These are phyloP conservation scores for Cyberlindnera veronae DNA, from an alignment of 805 yeast genomes.

Conservation along the genomic window DNA sequence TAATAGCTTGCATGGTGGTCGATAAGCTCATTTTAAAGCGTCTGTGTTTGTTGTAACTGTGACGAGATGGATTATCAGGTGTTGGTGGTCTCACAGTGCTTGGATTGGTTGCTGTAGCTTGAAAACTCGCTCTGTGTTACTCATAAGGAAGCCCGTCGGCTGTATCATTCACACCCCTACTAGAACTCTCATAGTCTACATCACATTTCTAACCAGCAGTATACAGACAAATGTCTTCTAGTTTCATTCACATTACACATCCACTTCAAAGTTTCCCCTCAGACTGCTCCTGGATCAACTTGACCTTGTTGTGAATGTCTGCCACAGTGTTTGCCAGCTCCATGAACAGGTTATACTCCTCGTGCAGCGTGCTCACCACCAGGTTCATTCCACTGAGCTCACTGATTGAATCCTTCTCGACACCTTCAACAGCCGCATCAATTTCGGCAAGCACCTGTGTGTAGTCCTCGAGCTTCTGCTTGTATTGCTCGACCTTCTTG, in stretches of 20 bases:
- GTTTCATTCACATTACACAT: not conserved
- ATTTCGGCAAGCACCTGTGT: constrained; percentile 45
- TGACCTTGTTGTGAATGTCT: constrained; percentile 57
- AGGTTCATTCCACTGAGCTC: constrained; percentile 41
- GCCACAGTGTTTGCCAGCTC: constrained; percentile 74
- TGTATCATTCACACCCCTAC: no score
- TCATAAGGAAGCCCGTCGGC: no score
- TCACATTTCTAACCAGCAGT: no score
- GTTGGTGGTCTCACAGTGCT: no score
- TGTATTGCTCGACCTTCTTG: constrained; percentile 35
- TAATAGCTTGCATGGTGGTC: no score
- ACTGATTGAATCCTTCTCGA: constrained; percentile 48
- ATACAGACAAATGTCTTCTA: not conserved
- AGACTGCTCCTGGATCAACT: constrained; percentile 24
- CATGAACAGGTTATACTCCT: constrained; percentile 68
- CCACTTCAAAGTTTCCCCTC: constrained; percentile 14
- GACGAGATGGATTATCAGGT: no score
- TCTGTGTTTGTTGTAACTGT: no score
- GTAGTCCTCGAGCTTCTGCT: constrained; percentile 47
- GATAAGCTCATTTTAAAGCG: no score
- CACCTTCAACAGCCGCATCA: constrained; percentile 60
- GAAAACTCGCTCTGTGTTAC: no score
- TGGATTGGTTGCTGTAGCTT: no score
- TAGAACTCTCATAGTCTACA: no score
- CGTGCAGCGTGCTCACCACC: constrained; percentile 58